Conservation (phyloP, 352 stramenopile genomes). For the Blastocystis sp. region DNA sequence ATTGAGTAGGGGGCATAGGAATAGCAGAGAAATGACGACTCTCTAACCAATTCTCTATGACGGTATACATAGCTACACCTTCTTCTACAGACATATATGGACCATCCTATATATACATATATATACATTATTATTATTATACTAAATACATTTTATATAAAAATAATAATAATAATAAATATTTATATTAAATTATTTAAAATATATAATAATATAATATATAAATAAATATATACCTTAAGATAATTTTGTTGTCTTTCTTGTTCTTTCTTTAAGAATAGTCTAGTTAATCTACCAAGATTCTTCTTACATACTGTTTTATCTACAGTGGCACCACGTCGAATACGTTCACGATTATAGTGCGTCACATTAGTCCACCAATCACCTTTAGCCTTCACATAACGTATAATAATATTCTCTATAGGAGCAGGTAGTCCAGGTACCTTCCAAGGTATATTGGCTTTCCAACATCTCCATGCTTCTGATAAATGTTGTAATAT, state of each 20-base stretch:
- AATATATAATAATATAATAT: too few species aligned
- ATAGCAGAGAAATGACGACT: conserved; percentile 95
- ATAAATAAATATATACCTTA: too few species aligned
- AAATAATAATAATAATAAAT: conserved; percentile 2
- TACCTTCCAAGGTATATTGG: conserved; percentile 99
- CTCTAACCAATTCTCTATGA: conserved; percentile 97
- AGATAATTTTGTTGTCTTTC: conserved; percentile 99
- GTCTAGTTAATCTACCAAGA: conserved; percentile 79
- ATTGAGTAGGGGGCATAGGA: conserved; percentile 90
- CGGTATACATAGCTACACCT: conserved; percentile 97
- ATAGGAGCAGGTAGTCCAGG: conserved; percentile 89
- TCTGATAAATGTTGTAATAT: conserved; percentile 95
- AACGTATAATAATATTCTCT: conserved; percentile 98
- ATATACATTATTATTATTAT: too few species aligned
- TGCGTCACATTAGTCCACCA: conserved; percentile 95
- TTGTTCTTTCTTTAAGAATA: conserved; percentile 98
- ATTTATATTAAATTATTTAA: conserved; percentile 1
- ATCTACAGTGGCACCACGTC: conserved; percentile 90
- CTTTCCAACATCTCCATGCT: conserved; percentile 91
- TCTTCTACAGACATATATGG: conserved; percentile 95
- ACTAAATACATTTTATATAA: too few species aligned
- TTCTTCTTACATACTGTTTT: conserved; percentile 99
- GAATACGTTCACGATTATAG: conserved; percentile 99
- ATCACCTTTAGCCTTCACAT: conserved; percentile 97
- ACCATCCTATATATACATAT: too few species aligned